Percentiles rank a stretch among this genome's conserved stretches.
Evolutionary conservation across 2,329 filamentous ascomycete genomes (phyloP).

Genomic region (Leptographium flavum): DNA sequence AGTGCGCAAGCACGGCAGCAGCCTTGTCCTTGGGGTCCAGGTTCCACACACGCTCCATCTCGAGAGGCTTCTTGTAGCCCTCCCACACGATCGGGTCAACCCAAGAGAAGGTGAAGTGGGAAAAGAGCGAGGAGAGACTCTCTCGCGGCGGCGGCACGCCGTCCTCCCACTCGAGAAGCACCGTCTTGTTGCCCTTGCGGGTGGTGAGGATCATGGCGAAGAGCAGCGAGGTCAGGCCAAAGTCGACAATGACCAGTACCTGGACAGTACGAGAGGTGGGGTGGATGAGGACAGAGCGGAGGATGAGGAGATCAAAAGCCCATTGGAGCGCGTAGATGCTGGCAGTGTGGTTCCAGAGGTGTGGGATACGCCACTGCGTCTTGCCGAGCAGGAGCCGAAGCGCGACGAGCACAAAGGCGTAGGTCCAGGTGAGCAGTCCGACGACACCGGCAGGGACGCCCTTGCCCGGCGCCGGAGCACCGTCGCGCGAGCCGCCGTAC

Average conservation of each 20-base stretch:
- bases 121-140: slow-evolving; percentile 76
- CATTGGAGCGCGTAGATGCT: slow-evolving; percentile 71
- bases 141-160: slow-evolving; percentile 78
- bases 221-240: slow-evolving; percentile 59
- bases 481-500: slow-evolving; percentile 41
- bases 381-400: slow-evolving; percentile 55
- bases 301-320: slow-evolving; percentile 60
- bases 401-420: slow-evolving; percentile 59
- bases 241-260: slow-evolving; percentile 57
- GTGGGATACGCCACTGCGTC: slow-evolving; percentile 51
- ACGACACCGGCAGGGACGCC: slow-evolving; percentile 43
- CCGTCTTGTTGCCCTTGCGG: slow-evolving; percentile 81
- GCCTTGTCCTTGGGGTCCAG: slow-evolving; percentile 80
- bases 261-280: slow-evolving; percentile 49
- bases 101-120: slow-evolving; percentile 79
- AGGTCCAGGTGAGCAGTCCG: slow-evolving; percentile 64
- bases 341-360: slow-evolving; percentile 87
- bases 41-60: slow-evolving; percentile 85
- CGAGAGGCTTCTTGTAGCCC: slow-evolving; percentile 73
- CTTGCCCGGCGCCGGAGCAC: slow-evolving; percentile 30
- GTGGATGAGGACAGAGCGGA: slow-evolving; percentile 76
- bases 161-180: slow-evolving; percentile 79
- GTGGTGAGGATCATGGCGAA: slow-evolving; percentile 65
- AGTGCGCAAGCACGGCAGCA: slow-evolving; percentile 62
- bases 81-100: slow-evolving; percentile 79